Evolutionary conservation across 2,329 filamentous ascomycete genomes (phyloP).

Genomic region (Botrytis deweyae): DNA sequence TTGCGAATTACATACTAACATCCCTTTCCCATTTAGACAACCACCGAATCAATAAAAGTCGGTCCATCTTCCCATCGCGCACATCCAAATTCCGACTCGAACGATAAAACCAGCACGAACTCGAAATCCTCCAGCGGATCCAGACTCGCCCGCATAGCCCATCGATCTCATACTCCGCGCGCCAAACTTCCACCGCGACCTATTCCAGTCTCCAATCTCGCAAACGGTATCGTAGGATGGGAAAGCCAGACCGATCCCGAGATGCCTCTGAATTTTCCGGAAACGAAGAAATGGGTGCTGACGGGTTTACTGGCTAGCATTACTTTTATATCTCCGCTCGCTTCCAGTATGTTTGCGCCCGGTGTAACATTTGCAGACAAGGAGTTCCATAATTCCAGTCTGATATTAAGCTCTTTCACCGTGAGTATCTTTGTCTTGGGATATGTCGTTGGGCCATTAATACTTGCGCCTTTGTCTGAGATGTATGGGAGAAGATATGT

Average conservation of each 20-base stretch:
- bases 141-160: slow-evolving; percentile 32
- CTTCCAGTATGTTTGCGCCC: slow-evolving; percentile 63
- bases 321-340: slow-evolving; percentile 38
- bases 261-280: slow-evolving; percentile 55
- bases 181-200: slow-evolving; percentile 17
- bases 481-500: slow-evolving; percentile 51
- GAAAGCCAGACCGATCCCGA: slow-evolving; percentile 56
- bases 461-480: slow-evolving; percentile 54
- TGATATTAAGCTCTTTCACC: slow-evolving; percentile 55
- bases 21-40: slow-evolving; percentile 23
- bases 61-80: not conserved
- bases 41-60: slow-evolving; percentile 14
- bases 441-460: slow-evolving; percentile 32
- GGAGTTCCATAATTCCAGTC: slow-evolving; percentile 53
- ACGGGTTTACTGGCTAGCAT: slow-evolving; percentile 39
- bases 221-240: slow-evolving; percentile 58
- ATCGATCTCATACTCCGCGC: slow-evolving; percentile 28
- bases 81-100: slow-evolving; percentile 5
- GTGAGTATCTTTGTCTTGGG: slow-evolving; percentile 45
- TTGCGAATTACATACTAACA: slow-evolving; percentile 7
- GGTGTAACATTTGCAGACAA: slow-evolving; percentile 60
- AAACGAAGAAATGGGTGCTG: slow-evolving; percentile 36
- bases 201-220: slow-evolving; percentile 51
- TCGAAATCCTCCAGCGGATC: slow-evolving; percentile 31
- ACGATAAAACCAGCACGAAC: slow-evolving; percentile 14